phyloP scores from a whole-genome alignment of 2,329 filamentous ascomycete species.

The Penicillium sp. region DNA sequence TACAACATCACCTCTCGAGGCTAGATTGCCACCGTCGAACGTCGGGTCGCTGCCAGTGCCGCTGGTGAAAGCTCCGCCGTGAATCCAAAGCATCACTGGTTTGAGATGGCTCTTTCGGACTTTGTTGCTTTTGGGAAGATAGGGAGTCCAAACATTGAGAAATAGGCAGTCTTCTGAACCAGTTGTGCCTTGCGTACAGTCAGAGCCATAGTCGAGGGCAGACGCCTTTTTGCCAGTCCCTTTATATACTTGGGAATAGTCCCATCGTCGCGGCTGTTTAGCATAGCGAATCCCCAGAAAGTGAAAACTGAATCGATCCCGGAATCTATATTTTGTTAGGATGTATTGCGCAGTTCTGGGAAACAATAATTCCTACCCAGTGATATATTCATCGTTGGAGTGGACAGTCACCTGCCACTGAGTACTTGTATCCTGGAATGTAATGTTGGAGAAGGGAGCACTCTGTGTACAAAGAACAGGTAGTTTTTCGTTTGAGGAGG shows the following conservation, averaged over 20 bases:
- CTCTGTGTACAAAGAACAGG: slow-evolving; percentile 21
- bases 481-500: slow-evolving; percentile 6
- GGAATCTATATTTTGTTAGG: slow-evolving; percentile 36
- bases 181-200: slow-evolving; percentile 44
- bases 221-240: slow-evolving; percentile 46
- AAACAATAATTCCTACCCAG: slow-evolving; percentile 10
- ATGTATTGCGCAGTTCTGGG: too few species aligned
- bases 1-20: slow-evolving; percentile 58
- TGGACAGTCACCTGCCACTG: slow-evolving; percentile 17
- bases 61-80: slow-evolving; percentile 57
- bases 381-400: slow-evolving; percentile 19
- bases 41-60: slow-evolving; percentile 42
- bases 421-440: slow-evolving; percentile 10
- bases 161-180: slow-evolving; percentile 51
- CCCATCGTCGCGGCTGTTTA: slow-evolving; percentile 41
- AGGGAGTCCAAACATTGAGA: slow-evolving; percentile 44
- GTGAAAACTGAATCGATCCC: slow-evolving; percentile 54
- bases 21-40: slow-evolving; percentile 56
- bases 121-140: slow-evolving; percentile 34
- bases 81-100: slow-evolving; percentile 53
- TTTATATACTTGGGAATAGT: slow-evolving; percentile 49
- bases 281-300: slow-evolving; percentile 51
- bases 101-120: slow-evolving; percentile 40
- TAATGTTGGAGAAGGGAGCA: slow-evolving; percentile 15
- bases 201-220: slow-evolving; percentile 35